These are phyloP conservation scores for Trichoderma koningii DNA, from an alignment of 2,329 filamentous ascomycete species.

Conservation along the genomic window DNA sequence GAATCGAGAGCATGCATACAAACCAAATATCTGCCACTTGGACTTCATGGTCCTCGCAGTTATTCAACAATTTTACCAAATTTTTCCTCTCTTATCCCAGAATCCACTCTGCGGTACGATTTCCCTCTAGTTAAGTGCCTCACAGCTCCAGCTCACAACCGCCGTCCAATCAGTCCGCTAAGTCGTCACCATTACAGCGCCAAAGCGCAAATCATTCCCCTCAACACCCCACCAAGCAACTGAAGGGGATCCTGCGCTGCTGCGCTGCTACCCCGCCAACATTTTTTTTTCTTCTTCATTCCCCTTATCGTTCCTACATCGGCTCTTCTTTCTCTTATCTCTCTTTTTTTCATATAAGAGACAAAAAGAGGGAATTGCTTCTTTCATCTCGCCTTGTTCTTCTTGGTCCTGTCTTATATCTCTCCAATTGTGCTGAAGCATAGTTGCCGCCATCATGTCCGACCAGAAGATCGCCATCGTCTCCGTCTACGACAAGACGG, in stretches of 20 bases:
- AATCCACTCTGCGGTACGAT: background rate
- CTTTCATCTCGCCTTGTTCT: constrained; percentile 10
- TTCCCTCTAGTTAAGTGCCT: constrained; percentile 5
- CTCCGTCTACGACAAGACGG: constrained; percentile 99
- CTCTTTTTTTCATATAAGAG: constrained; percentile 2
- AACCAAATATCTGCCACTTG: too few relatives aligned
- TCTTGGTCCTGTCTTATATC: background rate
- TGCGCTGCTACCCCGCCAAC: constrained; percentile 28
- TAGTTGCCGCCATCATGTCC: constrained; percentile 39
- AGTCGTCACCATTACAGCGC: constrained; percentile 26
- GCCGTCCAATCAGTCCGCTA: constrained; percentile 8
- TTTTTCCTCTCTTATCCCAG: background rate
- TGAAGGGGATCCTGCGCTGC: constrained; percentile 8
- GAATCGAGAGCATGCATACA: background rate
- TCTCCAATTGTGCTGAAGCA: constrained; percentile 6
- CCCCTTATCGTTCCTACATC: constrained; percentile 13
- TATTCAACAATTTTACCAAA: background rate
- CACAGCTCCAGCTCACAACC: constrained; percentile 4
- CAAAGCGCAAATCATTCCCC: constrained; percentile 24
- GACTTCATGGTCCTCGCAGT: background rate
- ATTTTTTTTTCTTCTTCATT: constrained; percentile 19
- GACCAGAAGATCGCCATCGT: constrained; percentile 77
- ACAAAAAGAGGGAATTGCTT: constrained; percentile 1
- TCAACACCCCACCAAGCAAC: constrained; percentile 23
- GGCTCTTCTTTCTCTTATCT: constrained; percentile 1